These are phyloP conservation scores for Seiridium unicorne DNA, from an alignment of 2,329 filamentous ascomycete genomes.

Conservation along the genomic window DNA sequence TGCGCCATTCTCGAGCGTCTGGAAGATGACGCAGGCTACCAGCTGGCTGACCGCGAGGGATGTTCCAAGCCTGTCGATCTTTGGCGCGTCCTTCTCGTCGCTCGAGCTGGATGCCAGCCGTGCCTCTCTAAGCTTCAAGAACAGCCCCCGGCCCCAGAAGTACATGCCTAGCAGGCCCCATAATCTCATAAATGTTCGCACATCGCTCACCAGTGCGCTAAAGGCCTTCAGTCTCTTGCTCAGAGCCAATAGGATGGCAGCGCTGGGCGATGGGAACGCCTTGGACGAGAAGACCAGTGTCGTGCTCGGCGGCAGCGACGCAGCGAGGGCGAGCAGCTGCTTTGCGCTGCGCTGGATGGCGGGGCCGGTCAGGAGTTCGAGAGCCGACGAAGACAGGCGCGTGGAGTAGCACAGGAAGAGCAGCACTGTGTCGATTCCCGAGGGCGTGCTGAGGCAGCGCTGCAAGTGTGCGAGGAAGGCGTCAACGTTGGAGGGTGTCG, in stretches of 20 bases:
- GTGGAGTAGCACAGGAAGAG: conserved; percentile 68
- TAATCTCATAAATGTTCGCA: conserved; percentile 70
- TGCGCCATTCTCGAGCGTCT: conserved; percentile 79
- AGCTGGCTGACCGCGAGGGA: conserved; percentile 68
- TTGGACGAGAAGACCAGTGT: conserved; percentile 41
- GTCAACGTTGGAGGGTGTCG: conserved; percentile 42
- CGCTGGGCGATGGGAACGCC: conserved; percentile 31
- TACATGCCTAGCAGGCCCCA: conserved; percentile 77
- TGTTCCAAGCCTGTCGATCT: conserved; percentile 40
- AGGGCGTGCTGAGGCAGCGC: conserved; percentile 65
- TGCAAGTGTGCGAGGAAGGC: conserved; percentile 54
- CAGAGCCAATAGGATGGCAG: conserved; percentile 45
- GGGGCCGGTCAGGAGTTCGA: conserved; percentile 53
- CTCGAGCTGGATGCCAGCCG: conserved; percentile 13
- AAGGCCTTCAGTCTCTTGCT: conserved; percentile 58
- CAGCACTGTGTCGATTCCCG: conserved; percentile 69
- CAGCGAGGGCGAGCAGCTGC: conserved; percentile 50
- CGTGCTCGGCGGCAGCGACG: conserved; percentile 48
- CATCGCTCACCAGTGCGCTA: conserved; percentile 65
- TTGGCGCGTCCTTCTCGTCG: conserved; percentile 17
- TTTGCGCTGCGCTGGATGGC: conserved; percentile 53
- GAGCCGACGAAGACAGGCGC: conserved; percentile 50
- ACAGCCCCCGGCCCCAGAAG: conserved; percentile 59
- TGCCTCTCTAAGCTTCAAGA: conserved; percentile 29
- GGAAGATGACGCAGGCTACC: conserved; percentile 65